Base-by-base conservation (phyloP, 495 filamentous ascomycete species). In the Neurospora intermedia region DNA sequence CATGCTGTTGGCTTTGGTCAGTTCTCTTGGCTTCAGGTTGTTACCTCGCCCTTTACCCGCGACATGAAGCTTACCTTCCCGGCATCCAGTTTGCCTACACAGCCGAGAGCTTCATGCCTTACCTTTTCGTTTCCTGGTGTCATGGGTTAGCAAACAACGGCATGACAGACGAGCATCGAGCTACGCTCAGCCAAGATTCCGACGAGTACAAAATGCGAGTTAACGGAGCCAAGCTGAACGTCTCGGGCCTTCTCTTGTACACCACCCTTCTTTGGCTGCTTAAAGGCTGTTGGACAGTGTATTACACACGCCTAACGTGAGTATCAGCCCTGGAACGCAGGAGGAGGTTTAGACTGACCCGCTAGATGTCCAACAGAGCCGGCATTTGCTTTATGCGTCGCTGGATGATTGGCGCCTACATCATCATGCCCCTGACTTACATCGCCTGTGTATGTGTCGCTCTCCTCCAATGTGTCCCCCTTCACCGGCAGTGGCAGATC, bases 401-500 rank as follows among this genome's bases (percentile, higher is more conserved):
- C 76, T 27, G 86, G 82, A 84, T 89, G 42, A 79, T 78, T 4
- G 77, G 85, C 72, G 87, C 85, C 6, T 86, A 84, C 71, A 76
- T 76, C 46, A 73, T 86, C 43, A 80, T 89, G 71, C 84, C 76
- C 0, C 41, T 73, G 5, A 86, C 86, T 4, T 89, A 88, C 73
- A 72, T 89, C 48, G 81, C 82, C 2, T 87, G 86, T 38, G 75
- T 88, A 43, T 82, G 82, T 8, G 79, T 81, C 3, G 76, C 81
- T 11, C 81, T 81, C 40, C 69, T 80, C 41, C 80, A 81, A 18
- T 83, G 82, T 71, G 81, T 81, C 43, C 87, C 88, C 6, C 82
- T 88, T 74, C 45, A 83, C 54, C 86, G 85, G 43, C 86, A 88
- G 43, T 90, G 87, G 86, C 88, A 90, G 76, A 89, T 89, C 41